Conservation (phyloP, 2,329 filamentous ascomycete genomes). For the Plenodomus tracheiphilus region DNA sequence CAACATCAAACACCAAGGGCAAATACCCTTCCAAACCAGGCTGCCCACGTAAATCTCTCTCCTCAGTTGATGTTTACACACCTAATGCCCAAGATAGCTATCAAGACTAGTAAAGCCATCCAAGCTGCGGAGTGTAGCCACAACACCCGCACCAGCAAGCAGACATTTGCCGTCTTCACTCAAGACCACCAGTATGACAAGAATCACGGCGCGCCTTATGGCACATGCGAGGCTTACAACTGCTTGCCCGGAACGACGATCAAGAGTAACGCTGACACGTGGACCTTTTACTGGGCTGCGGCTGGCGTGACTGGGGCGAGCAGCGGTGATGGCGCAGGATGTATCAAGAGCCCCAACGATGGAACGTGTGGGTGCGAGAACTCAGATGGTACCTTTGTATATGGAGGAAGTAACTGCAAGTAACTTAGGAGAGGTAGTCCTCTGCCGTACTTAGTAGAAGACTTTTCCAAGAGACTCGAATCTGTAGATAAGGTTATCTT, state of each 20-base stretch:
- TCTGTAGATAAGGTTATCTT: too few relatives aligned
- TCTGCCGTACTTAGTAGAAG: too few relatives aligned
- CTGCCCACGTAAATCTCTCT: conserved; percentile 24
- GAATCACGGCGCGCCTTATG: conserved; percentile 52
- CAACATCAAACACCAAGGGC: conserved; percentile 44
- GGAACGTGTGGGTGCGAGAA: conserved; percentile 31
- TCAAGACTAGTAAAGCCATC: conserved; percentile 42
- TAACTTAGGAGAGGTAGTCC: too few relatives aligned
- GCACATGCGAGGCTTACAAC: conserved; percentile 45
- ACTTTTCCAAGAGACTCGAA: too few relatives aligned
- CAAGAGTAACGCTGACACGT: conserved; percentile 16
- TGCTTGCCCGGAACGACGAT: conserved; percentile 20
- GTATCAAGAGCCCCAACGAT: conserved; percentile 31
- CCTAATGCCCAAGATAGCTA: conserved; percentile 15
- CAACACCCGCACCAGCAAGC: conserved; percentile 44
- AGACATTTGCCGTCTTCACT: conserved; percentile 49
- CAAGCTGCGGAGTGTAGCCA: conserved; percentile 50
- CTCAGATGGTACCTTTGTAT: conserved; percentile 28
- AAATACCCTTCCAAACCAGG: conserved; percentile 29
- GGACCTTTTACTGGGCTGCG: conserved; percentile 29
- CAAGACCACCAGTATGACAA: conserved; percentile 52
- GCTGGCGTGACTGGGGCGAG: conserved; percentile 21
- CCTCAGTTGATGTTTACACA: conserved; percentile 1
- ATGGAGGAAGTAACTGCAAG: conserved; percentile 13
- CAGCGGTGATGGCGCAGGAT: conserved; percentile 28